Base-by-base conservation (phyloP, 2,329 filamentous ascomycete species). In the Didymellaceae sp. region DNA sequence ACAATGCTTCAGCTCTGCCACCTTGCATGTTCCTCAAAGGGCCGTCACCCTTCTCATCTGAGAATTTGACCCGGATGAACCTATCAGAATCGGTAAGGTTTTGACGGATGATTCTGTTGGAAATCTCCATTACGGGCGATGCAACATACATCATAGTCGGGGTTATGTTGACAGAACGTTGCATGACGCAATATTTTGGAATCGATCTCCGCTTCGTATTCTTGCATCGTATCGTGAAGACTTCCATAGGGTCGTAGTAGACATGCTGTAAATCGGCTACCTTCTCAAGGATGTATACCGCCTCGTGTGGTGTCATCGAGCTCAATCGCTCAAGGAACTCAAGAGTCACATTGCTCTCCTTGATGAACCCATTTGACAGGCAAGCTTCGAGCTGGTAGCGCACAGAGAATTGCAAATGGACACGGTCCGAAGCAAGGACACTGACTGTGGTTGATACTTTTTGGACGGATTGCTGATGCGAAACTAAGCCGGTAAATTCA, bases 321-420 rank as follows among this genome's bases (percentile, higher is more conserved):
- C 75, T 69, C 4, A 97, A 78, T 32, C 75, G 80, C 21, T 78
- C 68, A 2, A 96, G 74, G 58, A 97, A 97, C 2, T 84, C 79
- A 1, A 73, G 68, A 1, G 78, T 81, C 34, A 97, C 81, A 37
- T 82, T 88, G 66, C 90, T 84, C 69, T 97, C 93, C 44, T 87
- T 87, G 10, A 99, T 75, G 18, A 85, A 79, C 0, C 86, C 86
- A 21, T 88, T 84, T 0, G 92, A 96, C n/a, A 97, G 80, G 67
- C 93, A 97, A 0, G 91, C 92, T 70, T 99, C 93, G 0, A 99
- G 82, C 68, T 96, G 91, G 66, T 97, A 99, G 13, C 90, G 83
- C 1, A 96, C 83, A 1, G 85, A 75, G 54, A 91, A 97, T 0
- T 45, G 74, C 58, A 58, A 48, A 28, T 66, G 58, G 8, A 67